These are phyloP conservation scores for Neofusicoccum ribis DNA, from an alignment of 2,329 filamentous ascomycete genomes.

Conservation along the genomic window DNA sequence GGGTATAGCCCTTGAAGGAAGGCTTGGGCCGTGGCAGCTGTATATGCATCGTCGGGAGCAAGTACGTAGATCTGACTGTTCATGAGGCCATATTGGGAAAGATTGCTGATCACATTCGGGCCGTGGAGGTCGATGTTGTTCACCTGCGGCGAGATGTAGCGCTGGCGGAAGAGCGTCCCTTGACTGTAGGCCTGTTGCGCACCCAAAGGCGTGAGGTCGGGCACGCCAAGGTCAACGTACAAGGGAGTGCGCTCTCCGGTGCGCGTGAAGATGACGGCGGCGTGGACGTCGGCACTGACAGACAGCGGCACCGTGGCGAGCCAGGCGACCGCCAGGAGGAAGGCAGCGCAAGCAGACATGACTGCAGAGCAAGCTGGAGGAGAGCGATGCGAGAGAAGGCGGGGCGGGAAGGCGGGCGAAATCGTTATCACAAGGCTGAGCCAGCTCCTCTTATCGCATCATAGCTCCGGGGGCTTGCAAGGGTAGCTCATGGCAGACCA, in stretches of 20 bases:
- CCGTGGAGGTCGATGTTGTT: slow-evolving; percentile 22
- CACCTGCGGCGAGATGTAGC: slow-evolving; percentile 48
- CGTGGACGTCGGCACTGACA: slow-evolving; percentile 34
- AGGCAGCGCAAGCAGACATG: slow-evolving; percentile 6
- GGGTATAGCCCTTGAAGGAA: slow-evolving; percentile 65
- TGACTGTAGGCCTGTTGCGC: slow-evolving; percentile 55
- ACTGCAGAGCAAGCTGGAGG: not conserved
- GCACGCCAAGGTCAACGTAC: slow-evolving; percentile 26
- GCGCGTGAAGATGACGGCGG: slow-evolving; percentile 55
- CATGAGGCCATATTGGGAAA: slow-evolving; percentile 48
- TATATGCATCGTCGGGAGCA: slow-evolving; percentile 49
- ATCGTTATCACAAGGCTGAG: not conserved
- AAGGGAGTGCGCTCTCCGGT: slow-evolving; percentile 58
- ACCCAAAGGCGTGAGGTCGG: slow-evolving; percentile 53
- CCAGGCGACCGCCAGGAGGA: slow-evolving; percentile 30
- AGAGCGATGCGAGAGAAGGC: not conserved
- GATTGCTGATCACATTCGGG: slow-evolving; percentile 43
- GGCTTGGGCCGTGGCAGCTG: slow-evolving; percentile 56
- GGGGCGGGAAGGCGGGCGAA: not conserved
- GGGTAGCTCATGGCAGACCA: not conserved
- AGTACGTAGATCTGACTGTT: slow-evolving; percentile 50
- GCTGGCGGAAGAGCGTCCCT: slow-evolving; percentile 52
- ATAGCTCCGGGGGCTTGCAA: not conserved
- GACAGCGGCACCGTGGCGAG: slow-evolving; percentile 25
- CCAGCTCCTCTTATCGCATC: slow-evolving; percentile 1